Conservation (phyloP, 2,329 filamentous ascomycete genomes). For the Neofusicoccum umdonicola region DNA sequence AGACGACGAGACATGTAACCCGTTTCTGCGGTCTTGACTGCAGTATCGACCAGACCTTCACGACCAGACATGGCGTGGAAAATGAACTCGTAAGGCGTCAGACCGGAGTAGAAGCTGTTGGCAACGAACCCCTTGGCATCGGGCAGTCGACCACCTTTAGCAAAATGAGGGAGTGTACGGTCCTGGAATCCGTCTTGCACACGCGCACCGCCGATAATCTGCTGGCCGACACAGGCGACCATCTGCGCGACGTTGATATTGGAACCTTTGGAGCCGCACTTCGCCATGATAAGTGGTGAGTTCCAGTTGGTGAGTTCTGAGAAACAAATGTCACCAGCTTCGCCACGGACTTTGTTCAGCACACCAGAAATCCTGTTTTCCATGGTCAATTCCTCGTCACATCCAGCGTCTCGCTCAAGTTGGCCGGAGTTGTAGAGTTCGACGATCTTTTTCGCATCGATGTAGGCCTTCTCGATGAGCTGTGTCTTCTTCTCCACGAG, state of each 20-base stretch:
- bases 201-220: constrained; percentile 92
- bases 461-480: constrained; percentile 76
- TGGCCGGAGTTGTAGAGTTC: constrained; percentile 75
- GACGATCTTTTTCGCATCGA: constrained; percentile 79
- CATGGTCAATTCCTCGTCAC: constrained; percentile 86
- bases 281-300: constrained; percentile 92
- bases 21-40: constrained; percentile 97
- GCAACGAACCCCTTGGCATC: constrained; percentile 94
- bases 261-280: constrained; percentile 93
- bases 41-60: constrained; percentile 97
- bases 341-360: constrained; percentile 85
- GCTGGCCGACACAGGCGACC: constrained; percentile 95
- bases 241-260: constrained; percentile 99
- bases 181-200: constrained; percentile 96
- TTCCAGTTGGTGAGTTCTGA: constrained; percentile 87
- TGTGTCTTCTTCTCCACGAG: constrained; percentile 71
- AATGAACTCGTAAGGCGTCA: constrained; percentile 88
- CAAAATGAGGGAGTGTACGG: constrained; percentile 89
- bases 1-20: constrained; percentile 97
- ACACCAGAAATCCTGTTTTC: constrained; percentile 90
- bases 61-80: constrained; percentile 98
- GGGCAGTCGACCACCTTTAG: constrained; percentile 88
- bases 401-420: constrained; percentile 81
- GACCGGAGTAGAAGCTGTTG: constrained; percentile 94
- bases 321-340: constrained; percentile 88